phyloP scores from a whole-genome alignment of 1,139 yeast genomes.

The Suhomyces choctaworum region DNA sequence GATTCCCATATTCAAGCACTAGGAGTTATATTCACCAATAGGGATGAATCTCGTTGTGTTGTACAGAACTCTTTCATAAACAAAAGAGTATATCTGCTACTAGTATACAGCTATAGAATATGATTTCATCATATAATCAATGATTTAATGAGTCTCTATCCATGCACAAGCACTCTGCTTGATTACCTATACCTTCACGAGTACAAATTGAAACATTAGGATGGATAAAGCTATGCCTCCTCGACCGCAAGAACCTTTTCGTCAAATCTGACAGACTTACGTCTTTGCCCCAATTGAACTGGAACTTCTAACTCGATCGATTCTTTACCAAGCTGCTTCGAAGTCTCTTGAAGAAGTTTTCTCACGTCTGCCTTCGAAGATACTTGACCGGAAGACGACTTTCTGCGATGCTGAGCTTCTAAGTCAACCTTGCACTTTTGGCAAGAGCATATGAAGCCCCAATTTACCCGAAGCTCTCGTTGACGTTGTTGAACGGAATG shows the following conservation, averaged over 20 bases:
- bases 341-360: constrained; percentile 43
- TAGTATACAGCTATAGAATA: too few relatives aligned
- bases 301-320: constrained; percentile 54
- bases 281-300: constrained; percentile 43
- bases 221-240: constrained; percentile 1
- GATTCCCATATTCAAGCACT: too few relatives aligned
- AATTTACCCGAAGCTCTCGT: constrained; percentile 67
- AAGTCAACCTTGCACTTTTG: constrained; percentile 62
- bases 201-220: too few relatives aligned
- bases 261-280: constrained; percentile 75
- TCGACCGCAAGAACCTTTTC: constrained; percentile 54
- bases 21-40: too few relatives aligned
- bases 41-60: too few relatives aligned
- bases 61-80: too few relatives aligned
- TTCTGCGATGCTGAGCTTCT: constrained; percentile 38
- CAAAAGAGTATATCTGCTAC: too few relatives aligned
- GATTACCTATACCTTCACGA: too few relatives aligned
- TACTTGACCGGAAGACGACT: constrained; percentile 24
- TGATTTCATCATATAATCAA: too few relatives aligned
- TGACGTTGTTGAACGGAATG: constrained; percentile 65
- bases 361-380: constrained; percentile 42
- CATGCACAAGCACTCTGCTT: too few relatives aligned
- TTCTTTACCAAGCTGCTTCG: constrained; percentile 37
- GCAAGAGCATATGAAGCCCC: constrained; percentile 82
- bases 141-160: too few relatives aligned